A percentile compares a stretch with the other conserved stretches of the same genome.
Evolutionary conservation across 225 moss, liverwort and hornwort species (phyloP).

Genomic region (Lunularia cruciata): DNA sequence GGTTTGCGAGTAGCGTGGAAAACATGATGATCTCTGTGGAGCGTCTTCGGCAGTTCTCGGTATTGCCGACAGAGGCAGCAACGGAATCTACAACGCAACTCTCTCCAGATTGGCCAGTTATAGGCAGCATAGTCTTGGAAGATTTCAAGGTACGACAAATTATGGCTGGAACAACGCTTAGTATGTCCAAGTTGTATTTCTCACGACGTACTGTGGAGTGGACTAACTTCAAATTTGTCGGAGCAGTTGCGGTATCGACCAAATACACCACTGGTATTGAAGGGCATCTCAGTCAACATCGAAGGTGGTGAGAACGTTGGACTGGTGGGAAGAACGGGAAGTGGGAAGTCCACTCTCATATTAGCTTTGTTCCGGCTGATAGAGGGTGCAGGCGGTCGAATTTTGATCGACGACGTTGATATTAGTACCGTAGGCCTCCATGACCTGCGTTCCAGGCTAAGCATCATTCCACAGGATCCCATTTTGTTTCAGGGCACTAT

Average conservation of each 20-base stretch:
- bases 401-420: conserved; percentile 69
- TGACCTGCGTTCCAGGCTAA: conserved; percentile 69
- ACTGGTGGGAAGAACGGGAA: conserved; percentile 72
- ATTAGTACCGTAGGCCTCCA: conserved; percentile 61
- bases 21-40: conserved; percentile 44
- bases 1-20: conserved; percentile 27
- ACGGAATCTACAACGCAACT: conserved; percentile 16
- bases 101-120: conserved; percentile 32
- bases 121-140: conserved; percentile 30
- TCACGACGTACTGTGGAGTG: background rate
- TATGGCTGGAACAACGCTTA: background rate
- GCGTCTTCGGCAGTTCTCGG: conserved; percentile 38
- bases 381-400: conserved; percentile 58
- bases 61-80: conserved; percentile 33
- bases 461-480: conserved; percentile 81
- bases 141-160: conserved; percentile 26
- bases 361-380: conserved; percentile 72
- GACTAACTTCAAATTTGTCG: too few relatives aligned
- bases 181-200: background rate
- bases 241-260: conserved; percentile 65
- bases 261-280: conserved; percentile 63
- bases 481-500: conserved; percentile 80
- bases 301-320: conserved; percentile 56
- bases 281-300: conserved; percentile 65
- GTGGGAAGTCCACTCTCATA: conserved; percentile 57